Base-by-base conservation (phyloP, 768 basidiomycete genomes). In the Mycena galopus region DNA sequence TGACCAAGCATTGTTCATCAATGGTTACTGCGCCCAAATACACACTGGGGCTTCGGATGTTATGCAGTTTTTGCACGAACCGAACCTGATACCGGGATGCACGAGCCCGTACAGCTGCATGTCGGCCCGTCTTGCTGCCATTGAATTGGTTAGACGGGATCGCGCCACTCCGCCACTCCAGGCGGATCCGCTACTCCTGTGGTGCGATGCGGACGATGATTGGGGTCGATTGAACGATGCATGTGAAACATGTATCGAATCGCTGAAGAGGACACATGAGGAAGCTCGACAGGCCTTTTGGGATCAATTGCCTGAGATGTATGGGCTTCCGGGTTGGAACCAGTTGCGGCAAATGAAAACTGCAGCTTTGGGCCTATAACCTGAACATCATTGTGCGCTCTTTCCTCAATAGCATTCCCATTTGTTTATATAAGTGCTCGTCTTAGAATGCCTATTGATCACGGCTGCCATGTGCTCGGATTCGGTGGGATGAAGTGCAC, bases 1-100 rank as follows among this genome's bases (percentile, higher is more conserved):
- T 21, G 71, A 72, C 65, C 59, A 67, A 50, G 10, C 23, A 42
- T 29, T n/a, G 21, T 35, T 58, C n/a, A 9, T 58, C 8, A n/a
- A 35, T 4, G 57, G 57, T 5, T 9, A 35, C 12, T 7, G 17
- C n/a, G 47, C 30, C 0, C 63, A 65, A 39, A 1, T 3, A 3
- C 12, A 44, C 3, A 64, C 30, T 25, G 32, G n/a, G 5, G 55
- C 23, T 33, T 53, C 39, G 4, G 30, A 47, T 17, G 30, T 55
- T 10, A 33, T 37, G 9, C 53, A 25, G 5, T 66, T 66, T 10
- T 21, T 66, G 17, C 9, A 25, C 35, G 25, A 16, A 19, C 55
- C 65, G 21, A 10, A 4, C 0, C 32, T 21, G 2, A 44, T 66
- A 9, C 53, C 10, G n/a, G 53, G 53, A 3, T 57, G 65, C 19